These are phyloP conservation scores for Lagerstroemia speciosa DNA, from an alignment of 345 rosid genomes.

Conservation along the genomic window DNA sequence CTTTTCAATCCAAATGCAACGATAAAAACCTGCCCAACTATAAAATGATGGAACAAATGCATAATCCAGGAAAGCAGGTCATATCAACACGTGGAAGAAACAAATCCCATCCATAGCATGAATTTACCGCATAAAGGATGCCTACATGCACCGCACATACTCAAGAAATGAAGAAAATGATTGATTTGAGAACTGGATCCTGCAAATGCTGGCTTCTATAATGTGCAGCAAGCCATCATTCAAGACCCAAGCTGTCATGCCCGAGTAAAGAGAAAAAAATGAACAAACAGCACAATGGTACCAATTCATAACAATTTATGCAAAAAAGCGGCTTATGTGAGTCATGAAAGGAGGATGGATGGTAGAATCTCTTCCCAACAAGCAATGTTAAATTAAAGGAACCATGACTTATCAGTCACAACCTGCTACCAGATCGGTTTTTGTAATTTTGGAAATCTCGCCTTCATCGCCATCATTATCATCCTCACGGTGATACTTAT, in stretches of 20 bases:
- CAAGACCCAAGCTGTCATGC: not conserved
- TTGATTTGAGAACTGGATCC: not conserved
- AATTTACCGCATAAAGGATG: not conserved
- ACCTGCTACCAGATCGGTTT: not conserved
- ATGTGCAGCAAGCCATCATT: not conserved
- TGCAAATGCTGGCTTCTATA: not conserved
- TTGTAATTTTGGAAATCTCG: not conserved
- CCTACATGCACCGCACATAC: not conserved
- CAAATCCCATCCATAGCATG: not conserved
- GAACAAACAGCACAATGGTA: not conserved
- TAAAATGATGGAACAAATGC: not conserved
- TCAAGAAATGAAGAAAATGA: not conserved
- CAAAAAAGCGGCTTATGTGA: not conserved
- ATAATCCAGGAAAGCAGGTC: not conserved
- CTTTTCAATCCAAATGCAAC: not conserved
- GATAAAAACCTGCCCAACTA: not conserved
- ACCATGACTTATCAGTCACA: not conserved
- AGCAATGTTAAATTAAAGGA: not conserved
- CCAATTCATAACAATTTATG: not conserved
- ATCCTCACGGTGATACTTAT: constrained; percentile 23
- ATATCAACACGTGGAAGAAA: not conserved
- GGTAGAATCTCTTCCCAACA: not conserved
- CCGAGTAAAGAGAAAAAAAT: not conserved
- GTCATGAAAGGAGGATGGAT: not conserved
- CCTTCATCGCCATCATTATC: constrained; percentile 5